Evolutionary conservation across 768 basidiomycete species (phyloP), one percentile per base, ranked within the genome.

Genomic region (Pisolithus microcarpus): DNA sequence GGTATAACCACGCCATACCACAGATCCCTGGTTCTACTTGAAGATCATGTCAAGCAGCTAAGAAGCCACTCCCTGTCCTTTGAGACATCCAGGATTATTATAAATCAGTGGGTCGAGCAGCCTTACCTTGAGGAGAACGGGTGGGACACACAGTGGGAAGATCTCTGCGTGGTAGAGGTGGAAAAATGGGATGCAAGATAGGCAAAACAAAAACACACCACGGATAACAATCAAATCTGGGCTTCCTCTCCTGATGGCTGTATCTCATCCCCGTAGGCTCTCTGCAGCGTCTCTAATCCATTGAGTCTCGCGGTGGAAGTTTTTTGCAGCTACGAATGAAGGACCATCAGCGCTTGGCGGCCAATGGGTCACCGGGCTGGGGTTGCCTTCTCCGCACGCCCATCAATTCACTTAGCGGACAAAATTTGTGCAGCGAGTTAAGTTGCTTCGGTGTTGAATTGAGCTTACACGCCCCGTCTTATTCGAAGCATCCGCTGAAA

Each of bases 391-490:
- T 71, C 72, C 15, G 71, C 61, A 46, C 72, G 71, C 51, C 72
- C 72, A 23, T 77, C 72, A 13, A 81, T 84, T 55, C 82, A 75
- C 52, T 77, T 74, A 21, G 85, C 81, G 2, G 84, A 84, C 49
- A 85, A 72, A 9, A 92, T 85, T 70, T 96, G 91, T 11, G 93
- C 94, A 9, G 91, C 91, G 50, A 96, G 74, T 67, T 91, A 95
- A 38, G 85, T 87, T 43, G 86, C 88, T 68, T 97, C 95, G 4
- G 96, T 99, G 67, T 99, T 98, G 76, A 95, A 99, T 63, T 93
- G 90, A 26, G 95, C 92, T 69, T 99, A 96, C 15, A 98, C 96
- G 59, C 94, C 7, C 26, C 96, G 84, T 71, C 94, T 96, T 75
- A 98, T 96, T 37, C 93, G 84, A 52, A 92, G 66, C 88, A 90